A percentile compares a stretch with the other conserved stretches of the same genome.
These are phyloP conservation scores for Dryas alaskensis DNA, from an alignment of 306 rosid species.

Conservation along the genomic window DNA sequence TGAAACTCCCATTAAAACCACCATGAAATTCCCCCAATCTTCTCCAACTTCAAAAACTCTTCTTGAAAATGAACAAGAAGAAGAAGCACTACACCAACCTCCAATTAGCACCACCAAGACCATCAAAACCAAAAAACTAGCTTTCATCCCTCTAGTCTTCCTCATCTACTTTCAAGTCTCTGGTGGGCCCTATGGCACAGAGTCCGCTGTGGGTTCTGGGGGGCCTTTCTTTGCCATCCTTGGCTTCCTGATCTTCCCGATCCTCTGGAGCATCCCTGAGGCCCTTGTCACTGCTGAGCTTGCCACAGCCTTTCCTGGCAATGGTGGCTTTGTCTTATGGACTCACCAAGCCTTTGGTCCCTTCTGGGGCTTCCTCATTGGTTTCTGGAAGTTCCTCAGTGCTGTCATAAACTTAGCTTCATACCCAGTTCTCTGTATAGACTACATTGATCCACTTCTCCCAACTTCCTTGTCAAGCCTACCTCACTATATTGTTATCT, in stretches of 20 bases:
- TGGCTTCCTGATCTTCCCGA: slow-evolving; percentile 54
- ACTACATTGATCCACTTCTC: slow-evolving; percentile 39
- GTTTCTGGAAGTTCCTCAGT: slow-evolving; percentile 54
- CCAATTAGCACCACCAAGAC: background rate
- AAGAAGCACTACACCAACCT: background rate
- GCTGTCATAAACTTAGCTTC: slow-evolving; percentile 63
- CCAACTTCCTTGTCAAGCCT: slow-evolving; percentile 35
- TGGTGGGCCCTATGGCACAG: slow-evolving; percentile 78
- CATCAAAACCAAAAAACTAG: slow-evolving; percentile 27
- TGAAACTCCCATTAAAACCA: background rate
- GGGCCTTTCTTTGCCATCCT: slow-evolving; percentile 58
- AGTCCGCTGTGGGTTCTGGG: slow-evolving; percentile 46
- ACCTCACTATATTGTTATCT: slow-evolving; percentile 29
- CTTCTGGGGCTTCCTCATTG: slow-evolving; percentile 69
- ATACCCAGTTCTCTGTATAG: slow-evolving; percentile 52
- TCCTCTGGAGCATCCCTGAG: slow-evolving; percentile 68
- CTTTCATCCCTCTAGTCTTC: slow-evolving; percentile 54
- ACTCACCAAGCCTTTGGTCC: slow-evolving; percentile 73
- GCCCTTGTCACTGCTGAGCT: slow-evolving; percentile 75
- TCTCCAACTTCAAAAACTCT: slow-evolving; percentile 19
- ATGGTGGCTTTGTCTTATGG: slow-evolving; percentile 80
- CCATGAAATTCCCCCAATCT: slow-evolving; percentile 15
- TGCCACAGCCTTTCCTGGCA: slow-evolving; percentile 57
- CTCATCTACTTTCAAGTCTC: slow-evolving; percentile 72
- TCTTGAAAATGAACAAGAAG: slow-evolving; percentile 13